These are phyloP conservation scores for Akanthomyces muscarius DNA, from an alignment of 2,329 filamentous ascomycete species.

Conservation along the genomic window DNA sequence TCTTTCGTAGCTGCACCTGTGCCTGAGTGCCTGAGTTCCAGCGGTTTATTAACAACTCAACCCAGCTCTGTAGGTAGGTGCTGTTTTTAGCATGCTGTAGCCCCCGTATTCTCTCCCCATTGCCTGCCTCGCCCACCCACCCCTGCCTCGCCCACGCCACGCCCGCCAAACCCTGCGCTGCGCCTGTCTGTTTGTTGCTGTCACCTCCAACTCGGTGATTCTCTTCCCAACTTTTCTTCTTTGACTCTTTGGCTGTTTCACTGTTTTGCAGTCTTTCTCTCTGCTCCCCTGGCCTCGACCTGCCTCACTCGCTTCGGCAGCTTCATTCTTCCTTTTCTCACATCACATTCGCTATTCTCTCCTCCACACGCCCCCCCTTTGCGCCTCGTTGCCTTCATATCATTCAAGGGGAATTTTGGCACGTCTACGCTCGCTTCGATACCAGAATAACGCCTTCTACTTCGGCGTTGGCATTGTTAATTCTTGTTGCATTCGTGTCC, in stretches of 20 bases:
- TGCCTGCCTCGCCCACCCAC: background rate
- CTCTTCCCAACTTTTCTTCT: conserved; percentile 3
- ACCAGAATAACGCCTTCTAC: background rate
- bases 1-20: background rate
- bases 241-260: background rate
- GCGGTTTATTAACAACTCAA: background rate
- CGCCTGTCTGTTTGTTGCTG: background rate
- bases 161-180: background rate
- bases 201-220: background rate
- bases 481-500: background rate
- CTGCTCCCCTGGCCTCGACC: conserved; percentile 21
- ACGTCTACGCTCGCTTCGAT: background rate
- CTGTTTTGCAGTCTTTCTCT: conserved; percentile 21
- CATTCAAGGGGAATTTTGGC: background rate
- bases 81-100: background rate
- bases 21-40: background rate
- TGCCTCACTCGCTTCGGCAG: conserved; percentile 59
- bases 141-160: background rate
- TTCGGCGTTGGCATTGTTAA: background rate
- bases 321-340: conserved; percentile 35
- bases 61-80: background rate
- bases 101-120: background rate
- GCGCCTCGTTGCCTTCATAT: background rate
- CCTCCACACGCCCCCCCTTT: conserved; percentile 2
- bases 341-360: conserved; percentile 5